Percentiles rank a stretch among this genome's conserved stretches.
These are phyloP conservation scores for Medakamo hakoo DNA, from an alignment of 139 green algal species.

Conservation along the genomic window DNA sequence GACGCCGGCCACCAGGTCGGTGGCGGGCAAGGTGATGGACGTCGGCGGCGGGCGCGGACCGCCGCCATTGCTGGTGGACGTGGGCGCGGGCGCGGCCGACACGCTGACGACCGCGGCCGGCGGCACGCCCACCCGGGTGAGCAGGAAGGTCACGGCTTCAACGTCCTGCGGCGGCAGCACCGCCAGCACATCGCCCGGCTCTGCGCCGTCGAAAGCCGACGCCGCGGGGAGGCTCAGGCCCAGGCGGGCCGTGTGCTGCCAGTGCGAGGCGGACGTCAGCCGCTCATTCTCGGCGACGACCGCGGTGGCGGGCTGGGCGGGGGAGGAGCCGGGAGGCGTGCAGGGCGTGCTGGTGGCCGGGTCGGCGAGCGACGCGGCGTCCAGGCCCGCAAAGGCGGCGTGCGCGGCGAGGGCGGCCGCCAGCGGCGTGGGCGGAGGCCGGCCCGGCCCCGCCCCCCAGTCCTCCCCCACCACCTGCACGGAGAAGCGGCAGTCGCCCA, in stretches of 20 bases:
- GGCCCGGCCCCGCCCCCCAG: background rate
- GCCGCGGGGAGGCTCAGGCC: conserved; percentile 39
- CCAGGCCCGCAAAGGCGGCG: conserved; percentile 18
- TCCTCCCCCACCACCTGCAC: conserved; percentile 23
- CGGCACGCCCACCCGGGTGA: conserved; percentile 30
- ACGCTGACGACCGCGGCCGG: conserved; percentile 24
- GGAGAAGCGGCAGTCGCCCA: conserved; percentile 7
- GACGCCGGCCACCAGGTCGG: conserved; percentile 36
- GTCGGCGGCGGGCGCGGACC: background rate
- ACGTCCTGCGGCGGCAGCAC: conserved; percentile 39
- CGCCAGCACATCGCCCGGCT: conserved; percentile 62
- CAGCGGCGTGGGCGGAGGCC: background rate
- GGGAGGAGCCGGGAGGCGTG: background rate
- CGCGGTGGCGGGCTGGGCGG: conserved; percentile 16
- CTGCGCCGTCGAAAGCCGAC: conserved; percentile 21
- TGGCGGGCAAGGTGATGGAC: conserved; percentile 12
- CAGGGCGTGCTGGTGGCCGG: background rate
- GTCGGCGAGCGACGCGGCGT: conserved; percentile 12
- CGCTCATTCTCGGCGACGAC: conserved; percentile 38
- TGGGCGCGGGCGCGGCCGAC: conserved; percentile 7
- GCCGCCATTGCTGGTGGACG: background rate
- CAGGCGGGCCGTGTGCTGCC: conserved; percentile 69
- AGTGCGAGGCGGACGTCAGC: conserved; percentile 50
- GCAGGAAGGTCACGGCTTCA: conserved; percentile 20
- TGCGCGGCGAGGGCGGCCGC: conserved; percentile 18